Evolutionary conservation across 1,139 yeast species (phyloP), one percentile per base, ranked within the genome.

Genomic region (Pneumocystis sp.): DNA sequence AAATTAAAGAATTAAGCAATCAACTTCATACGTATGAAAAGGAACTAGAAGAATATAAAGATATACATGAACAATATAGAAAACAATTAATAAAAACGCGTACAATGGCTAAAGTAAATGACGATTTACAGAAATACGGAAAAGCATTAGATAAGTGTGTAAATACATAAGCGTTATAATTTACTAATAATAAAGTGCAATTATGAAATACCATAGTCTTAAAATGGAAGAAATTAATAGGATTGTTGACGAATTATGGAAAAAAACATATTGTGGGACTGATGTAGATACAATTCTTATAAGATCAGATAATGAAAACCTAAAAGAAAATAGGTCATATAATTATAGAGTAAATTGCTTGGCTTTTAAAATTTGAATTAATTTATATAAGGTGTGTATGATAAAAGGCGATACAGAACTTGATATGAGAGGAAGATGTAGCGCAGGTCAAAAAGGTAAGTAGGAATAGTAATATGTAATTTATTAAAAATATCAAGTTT

Each of bases 351-450:
- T 61, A 60, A 40, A 56, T 40, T 40, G 56, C 64, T 31, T 65
- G 65, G 31, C 65, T 63, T 39, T 65, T 64, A 50, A 63, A 61
- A 62, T 64, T 65, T 15, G 65, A 17, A 21, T 10, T 34, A 34
- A 37, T 45, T 63, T 40, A 19, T 40, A 12, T 39, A 45, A 45
- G 44, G 65, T 95, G 31, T 96, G 93, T 21, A 95, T 95, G 98
- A 84, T 85, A 68, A 95, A 95, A 73, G 89, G 88, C 71, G 95
- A 88, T 65, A 87, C 85, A 1, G 98, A 93, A 74, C 78, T 95
- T 62, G 99, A 95, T 73, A 95, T 95, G 99, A 82, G 98, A 69
- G 99, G 98, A 0, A 79, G 98, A 66, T 95, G 99, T 74, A 89
- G 97, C 1, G 98, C 98, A 0, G 99, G 99, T 0, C 99, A 95